Base-by-base conservation (phyloP, 2,329 filamentous ascomycete genomes). In the Penicillium sp. region DNA sequence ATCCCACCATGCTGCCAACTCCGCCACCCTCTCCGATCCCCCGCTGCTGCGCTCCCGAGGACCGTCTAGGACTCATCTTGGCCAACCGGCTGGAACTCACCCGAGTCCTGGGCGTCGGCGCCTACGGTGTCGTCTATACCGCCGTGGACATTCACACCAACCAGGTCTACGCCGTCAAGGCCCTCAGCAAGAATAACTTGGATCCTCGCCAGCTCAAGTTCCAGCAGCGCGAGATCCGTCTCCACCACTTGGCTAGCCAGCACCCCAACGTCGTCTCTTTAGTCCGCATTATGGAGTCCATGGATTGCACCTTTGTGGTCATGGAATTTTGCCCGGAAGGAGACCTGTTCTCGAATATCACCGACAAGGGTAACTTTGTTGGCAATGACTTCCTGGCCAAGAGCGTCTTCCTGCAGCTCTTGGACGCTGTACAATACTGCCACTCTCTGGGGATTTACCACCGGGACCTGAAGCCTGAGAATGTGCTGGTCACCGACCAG, bases 311-410 rank as follows among this genome's bases (percentile, higher is more conserved):
- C 61, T 97, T 91, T 77, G 93, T 97, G 67, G 89, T 99, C 62
- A 84, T 99, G 73, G 94, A 99, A 75, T 97, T 92, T 75, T 97
- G 93, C 79, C 91, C 92, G 6, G 94, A 97, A 75, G 94, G 94
- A 70, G 94, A 99, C 73, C 79, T 99, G 61, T 99, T 99, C 78
- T 89, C 90, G 74, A 97, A 95, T 79, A 99, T 99, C 77, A 97
- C 94, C 58, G 93, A 97, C 76, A 86, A 90, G 69, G 90, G 92
- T 71, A 90, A 91, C 73, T 99, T 96, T 74, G 87, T 96, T 67
- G 90, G 91, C 77, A 92, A 96, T 79, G 93, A 97, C 79, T 83
- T 86, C 68, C 83, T 96, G 72, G 90, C 89, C 81, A 91, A 88
- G 79, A 85, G 85, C 63, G 88, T 92, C 54, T 97, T 97, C 75